These are phyloP conservation scores for Flaveria trinervia DNA, from an alignment of 129 eudicot genomes.

Conservation along the genomic window DNA sequence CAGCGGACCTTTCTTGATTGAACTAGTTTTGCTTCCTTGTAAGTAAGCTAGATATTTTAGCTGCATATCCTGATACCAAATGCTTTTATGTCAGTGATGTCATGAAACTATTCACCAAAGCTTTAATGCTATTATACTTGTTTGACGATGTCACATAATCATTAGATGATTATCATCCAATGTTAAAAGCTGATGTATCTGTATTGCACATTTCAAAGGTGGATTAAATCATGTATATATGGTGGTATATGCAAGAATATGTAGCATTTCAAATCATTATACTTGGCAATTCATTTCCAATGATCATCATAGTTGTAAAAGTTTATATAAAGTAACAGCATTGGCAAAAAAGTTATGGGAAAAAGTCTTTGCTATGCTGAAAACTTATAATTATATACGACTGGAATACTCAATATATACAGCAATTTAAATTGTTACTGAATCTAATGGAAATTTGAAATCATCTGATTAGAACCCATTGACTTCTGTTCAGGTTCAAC, in stretches of 20 bases:
- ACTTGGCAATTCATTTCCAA: slow-evolving; percentile 7
- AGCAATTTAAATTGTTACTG: not conserved
- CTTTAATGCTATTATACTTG: slow-evolving; percentile 18
- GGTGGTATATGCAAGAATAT: slow-evolving; percentile 6
- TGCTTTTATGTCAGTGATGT: not conserved
- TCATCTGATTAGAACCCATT: slow-evolving; percentile 6
- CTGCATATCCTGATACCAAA: slow-evolving; percentile 1
- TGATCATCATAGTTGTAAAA: not conserved
- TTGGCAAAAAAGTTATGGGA: not conserved
- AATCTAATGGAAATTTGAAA: not conserved
- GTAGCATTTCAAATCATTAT: slow-evolving; percentile 14
- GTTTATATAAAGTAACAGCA: not conserved
- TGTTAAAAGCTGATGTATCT: not conserved
- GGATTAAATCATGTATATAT: not conserved
- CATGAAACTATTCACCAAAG: slow-evolving; percentile 10
- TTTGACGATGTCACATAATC: not conserved
- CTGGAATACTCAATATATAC: not conserved
- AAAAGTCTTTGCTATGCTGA: not conserved
- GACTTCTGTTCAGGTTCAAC: slow-evolving; percentile 69
- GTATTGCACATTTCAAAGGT: not conserved
- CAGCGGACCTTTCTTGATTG: slow-evolving; percentile 8
- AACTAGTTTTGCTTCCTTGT: slow-evolving; percentile 12
- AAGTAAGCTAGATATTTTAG: slow-evolving; percentile 21
- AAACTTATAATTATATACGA: not conserved
- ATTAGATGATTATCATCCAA: not conserved